Conservation (phyloP, 306 rosid genomes). For the Argentina anserina region DNA sequence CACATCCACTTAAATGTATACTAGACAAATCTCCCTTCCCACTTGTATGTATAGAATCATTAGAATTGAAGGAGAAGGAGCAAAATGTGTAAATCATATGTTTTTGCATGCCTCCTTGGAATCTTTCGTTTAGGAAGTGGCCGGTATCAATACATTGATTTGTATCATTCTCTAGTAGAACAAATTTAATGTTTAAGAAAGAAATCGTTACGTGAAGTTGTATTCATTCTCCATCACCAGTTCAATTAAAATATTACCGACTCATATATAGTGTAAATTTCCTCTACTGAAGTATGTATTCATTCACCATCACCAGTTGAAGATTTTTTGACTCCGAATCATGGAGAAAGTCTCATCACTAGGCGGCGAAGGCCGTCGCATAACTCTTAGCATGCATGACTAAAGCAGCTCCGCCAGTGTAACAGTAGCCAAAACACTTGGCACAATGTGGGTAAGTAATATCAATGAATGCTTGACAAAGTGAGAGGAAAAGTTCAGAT, state of each 20-base stretch:
- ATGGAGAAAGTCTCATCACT: conserved; percentile 45
- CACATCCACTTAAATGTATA: conserved; percentile 39
- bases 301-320: conserved; percentile 30
- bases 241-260: neutral
- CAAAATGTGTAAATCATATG: conserved; percentile 56
- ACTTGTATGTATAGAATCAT: conserved; percentile 49
- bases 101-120: conserved; percentile 37
- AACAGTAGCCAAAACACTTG: conserved; percentile 88
- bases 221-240: no score
- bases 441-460: conserved; percentile 86
- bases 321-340: conserved; percentile 60
- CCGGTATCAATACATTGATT: neutral
- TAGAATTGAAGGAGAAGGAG: conserved; percentile 31
- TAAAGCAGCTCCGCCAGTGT: conserved; percentile 64
- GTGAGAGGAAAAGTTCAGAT: conserved; percentile 86
- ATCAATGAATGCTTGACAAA: conserved; percentile 87
- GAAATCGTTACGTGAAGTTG: neutral
- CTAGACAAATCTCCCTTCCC: conserved; percentile 39
- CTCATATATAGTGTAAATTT: neutral
- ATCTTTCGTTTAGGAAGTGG: conserved; percentile 26
- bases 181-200: neutral
- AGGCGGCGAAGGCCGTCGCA: conserved; percentile 68
- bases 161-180: conserved; percentile 14
- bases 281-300: neutral
- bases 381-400: conserved; percentile 66